Evolutionary conservation across 495 filamentous ascomycete genomes (phyloP).

Genomic region (Jackrogersella minutella): DNA sequence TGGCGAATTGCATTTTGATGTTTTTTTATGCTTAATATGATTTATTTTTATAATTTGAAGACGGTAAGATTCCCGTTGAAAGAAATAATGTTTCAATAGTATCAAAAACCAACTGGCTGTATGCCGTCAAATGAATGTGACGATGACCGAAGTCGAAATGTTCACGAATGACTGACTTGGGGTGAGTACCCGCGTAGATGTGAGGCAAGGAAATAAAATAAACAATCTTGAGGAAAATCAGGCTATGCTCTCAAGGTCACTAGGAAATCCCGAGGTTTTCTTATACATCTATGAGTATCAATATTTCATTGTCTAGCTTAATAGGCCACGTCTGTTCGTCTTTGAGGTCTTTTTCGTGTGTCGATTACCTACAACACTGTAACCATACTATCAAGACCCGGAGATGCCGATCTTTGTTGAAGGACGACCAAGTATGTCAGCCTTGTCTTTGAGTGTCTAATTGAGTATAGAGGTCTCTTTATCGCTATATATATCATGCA

Average conservation of each 20-base stretch:
- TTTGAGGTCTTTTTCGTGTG: constrained; percentile 8
- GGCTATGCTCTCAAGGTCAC: background rate
- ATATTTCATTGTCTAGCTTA: constrained; percentile 3
- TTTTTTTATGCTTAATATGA: background rate
- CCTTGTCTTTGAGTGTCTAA: constrained; percentile 1
- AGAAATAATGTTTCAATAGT: background rate
- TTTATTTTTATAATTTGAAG: background rate
- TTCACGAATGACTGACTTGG: constrained; percentile 35
- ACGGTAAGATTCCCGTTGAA: background rate
- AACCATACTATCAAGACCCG: background rate
- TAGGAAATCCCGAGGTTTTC: background rate
- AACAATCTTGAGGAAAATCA: background rate
- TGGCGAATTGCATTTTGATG: constrained; percentile 34
- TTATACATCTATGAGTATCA: constrained; percentile 24
- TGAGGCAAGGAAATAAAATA: constrained; percentile 20
- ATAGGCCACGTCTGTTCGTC: background rate
- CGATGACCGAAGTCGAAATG: constrained; percentile 24
- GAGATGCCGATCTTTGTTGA: constrained; percentile 2
- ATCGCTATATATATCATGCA: background rate
- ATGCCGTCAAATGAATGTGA: constrained; percentile 29
- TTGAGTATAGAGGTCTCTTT: background rate
- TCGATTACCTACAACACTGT: background rate
- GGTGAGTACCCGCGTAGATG: constrained; percentile 21
- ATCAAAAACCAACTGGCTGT: background rate
- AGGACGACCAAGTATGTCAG: background rate